Evolutionary conservation across 148 eudicot species (phyloP).

Genomic region (Arbutus unedo): DNA sequence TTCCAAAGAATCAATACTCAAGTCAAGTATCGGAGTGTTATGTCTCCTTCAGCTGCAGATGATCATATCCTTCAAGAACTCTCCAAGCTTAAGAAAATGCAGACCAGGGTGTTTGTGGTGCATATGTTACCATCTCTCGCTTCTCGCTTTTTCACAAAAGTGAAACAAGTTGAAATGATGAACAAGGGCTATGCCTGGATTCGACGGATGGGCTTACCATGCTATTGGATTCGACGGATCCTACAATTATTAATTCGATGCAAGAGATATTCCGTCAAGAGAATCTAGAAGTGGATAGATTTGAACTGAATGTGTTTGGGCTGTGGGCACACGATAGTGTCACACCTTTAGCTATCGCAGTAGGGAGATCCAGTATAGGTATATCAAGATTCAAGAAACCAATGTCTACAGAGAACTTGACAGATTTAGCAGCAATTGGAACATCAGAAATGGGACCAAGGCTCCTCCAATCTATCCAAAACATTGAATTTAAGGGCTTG

Average conservation of each 20-base stretch:
- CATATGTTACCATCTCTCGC: slow-evolving; percentile 51
- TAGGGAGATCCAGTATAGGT: slow-evolving; percentile 27
- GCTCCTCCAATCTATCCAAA: slow-evolving; percentile 32
- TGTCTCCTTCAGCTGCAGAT: slow-evolving; percentile 43
- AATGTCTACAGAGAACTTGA: not conserved
- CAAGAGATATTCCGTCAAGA: slow-evolving; percentile 41
- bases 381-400: slow-evolving; percentile 23
- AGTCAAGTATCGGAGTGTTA: slow-evolving; percentile 31
- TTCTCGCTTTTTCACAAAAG: slow-evolving; percentile 45
- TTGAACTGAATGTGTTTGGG: slow-evolving; percentile 38
- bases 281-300: slow-evolving; percentile 31
- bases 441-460: slow-evolving; percentile 42
- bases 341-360: slow-evolving; percentile 52
- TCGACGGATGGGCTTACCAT: slow-evolving; percentile 44
- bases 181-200: slow-evolving; percentile 65
- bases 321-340: slow-evolving; percentile 64
- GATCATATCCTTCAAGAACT: slow-evolving; percentile 49
- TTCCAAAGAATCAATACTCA: slow-evolving; percentile 27
- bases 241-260: slow-evolving; percentile 37
- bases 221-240: slow-evolving; percentile 38
- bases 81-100: slow-evolving; percentile 46
- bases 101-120: slow-evolving; percentile 63
- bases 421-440: slow-evolving; percentile 43
- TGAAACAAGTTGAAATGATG: slow-evolving; percentile 63
- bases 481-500: slow-evolving; percentile 41